Base-by-base conservation (phyloP, 768 basidiomycete species). In the Multifurca ochricompacta region DNA sequence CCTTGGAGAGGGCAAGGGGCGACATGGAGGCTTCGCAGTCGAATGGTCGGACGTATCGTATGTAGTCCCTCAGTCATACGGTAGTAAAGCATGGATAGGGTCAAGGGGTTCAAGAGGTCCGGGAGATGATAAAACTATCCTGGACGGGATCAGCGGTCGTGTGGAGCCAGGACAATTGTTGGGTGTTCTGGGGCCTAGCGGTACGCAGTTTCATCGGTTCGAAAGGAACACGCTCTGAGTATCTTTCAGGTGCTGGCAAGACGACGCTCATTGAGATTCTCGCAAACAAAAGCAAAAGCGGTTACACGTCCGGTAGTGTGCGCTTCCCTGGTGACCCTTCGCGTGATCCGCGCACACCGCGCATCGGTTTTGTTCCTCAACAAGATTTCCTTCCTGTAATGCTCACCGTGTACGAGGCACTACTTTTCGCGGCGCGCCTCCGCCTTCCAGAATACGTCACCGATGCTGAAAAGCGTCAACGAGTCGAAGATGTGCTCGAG, bases 111-210 rank as follows among this genome's bases (percentile, higher is more conserved):
- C 30, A 59, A 47, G 6, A n/a, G 9, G 9, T 19, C 7, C 14
- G 4, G 62, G 4, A n/a, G 71, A 77, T 55, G 81, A 82, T 45
- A 81, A 85, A 62, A 72, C 78, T 34, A 75, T 96, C 14, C 71
- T 97, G 36, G 82, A 90, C 63, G 71, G 72, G 36, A 75, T 92
- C 28, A 80, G 70, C 44, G 94, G 93, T 0, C 67, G 69, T 9
- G 79, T 95, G n/a, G 69, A 72, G 2, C 80, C 90, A 0, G 92
- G 94, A 9, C 79, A 87, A 57, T 82, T 96, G 74, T 83, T 91
- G 78, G 89, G 88, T n/a, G 81, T 96, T 51, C 77, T 97, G 3
- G 94, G 94, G 0, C 92, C 94, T 0, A 89, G 87, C 61, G 93
- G 92, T 74, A 63, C 58, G 70, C 70, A 16, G 6, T 39, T 49